phyloP scores from a whole-genome alignment of 2,329 filamentous ascomycete genomes.

The Rutstroemia sp. region DNA sequence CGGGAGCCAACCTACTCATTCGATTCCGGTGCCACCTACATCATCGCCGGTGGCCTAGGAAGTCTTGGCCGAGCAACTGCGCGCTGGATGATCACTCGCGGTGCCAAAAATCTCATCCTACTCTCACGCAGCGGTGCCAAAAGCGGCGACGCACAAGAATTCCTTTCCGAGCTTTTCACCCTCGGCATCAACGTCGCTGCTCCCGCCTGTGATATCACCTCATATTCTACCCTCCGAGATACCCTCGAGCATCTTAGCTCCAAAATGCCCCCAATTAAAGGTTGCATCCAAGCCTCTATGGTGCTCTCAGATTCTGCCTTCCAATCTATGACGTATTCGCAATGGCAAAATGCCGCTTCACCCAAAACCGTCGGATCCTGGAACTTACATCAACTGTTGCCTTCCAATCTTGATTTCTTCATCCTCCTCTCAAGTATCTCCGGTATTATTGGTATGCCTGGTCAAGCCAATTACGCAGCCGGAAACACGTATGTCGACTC shows the following conservation, averaged over 20 bases:
- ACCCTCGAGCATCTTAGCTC: not conserved
- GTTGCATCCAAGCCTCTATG: slow-evolving; percentile 41
- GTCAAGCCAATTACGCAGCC: slow-evolving; percentile 14
- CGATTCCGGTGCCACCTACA: slow-evolving; percentile 17
- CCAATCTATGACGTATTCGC: slow-evolving; percentile 30
- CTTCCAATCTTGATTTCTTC: slow-evolving; percentile 13
- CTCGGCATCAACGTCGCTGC: slow-evolving; percentile 37
- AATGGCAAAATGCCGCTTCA: slow-evolving; percentile 28
- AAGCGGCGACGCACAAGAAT: not conserved
- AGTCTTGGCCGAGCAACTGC: slow-evolving; percentile 22
- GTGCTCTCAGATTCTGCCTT: slow-evolving; percentile 29
- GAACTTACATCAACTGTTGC: slow-evolving; percentile 17
- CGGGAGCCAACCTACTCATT: slow-evolving; percentile 8
- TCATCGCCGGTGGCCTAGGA: slow-evolving; percentile 27
- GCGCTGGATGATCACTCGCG: slow-evolving; percentile 16
- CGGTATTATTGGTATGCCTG: slow-evolving; percentile 13
- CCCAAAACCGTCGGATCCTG: slow-evolving; percentile 31
- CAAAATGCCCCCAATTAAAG: slow-evolving; percentile 29
- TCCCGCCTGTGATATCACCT: slow-evolving; percentile 40
- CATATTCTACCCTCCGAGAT: slow-evolving; percentile 20
- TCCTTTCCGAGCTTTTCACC: slow-evolving; percentile 11
- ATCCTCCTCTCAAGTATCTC: slow-evolving; percentile 29
- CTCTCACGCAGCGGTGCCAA: slow-evolving; percentile 21
- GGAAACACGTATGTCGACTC: slow-evolving; percentile 28
- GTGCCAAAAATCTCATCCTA: slow-evolving; percentile 24